phyloP scores from a whole-genome alignment of 257 asterid genomes.

The Solanum infundibuliforme region DNA sequence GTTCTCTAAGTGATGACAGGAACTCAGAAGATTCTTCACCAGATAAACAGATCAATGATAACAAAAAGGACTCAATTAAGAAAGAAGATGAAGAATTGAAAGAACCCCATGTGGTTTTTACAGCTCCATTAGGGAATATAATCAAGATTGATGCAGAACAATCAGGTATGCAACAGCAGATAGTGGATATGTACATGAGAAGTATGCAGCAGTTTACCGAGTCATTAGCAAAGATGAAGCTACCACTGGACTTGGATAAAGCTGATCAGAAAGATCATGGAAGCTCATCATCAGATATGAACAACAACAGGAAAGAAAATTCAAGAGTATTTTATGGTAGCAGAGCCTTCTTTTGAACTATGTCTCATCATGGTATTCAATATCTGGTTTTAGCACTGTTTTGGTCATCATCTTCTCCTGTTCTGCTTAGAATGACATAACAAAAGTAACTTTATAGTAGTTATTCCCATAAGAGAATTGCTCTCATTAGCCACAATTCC shows the following conservation, averaged over 20 bases:
- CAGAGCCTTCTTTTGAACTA: slow-evolving; percentile 55
- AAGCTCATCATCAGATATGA: slow-evolving; percentile 13
- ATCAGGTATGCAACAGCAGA: slow-evolving; percentile 53
- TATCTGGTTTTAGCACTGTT: background rate
- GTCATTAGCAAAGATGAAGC: slow-evolving; percentile 64
- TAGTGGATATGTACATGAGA: slow-evolving; percentile 69
- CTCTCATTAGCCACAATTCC: background rate
- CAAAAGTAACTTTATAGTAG: background rate
- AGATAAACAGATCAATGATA: background rate
- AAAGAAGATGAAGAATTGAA: slow-evolving; percentile 9
- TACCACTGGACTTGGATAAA: slow-evolving; percentile 45
- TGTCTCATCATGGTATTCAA: background rate
- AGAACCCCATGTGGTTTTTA: slow-evolving; percentile 5
- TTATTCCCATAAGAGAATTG: background rate
- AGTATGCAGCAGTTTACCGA: slow-evolving; percentile 78
- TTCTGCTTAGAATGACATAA: background rate
- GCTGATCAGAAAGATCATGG: slow-evolving; percentile 5
- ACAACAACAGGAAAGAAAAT: slow-evolving; percentile 32
- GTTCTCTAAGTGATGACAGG: slow-evolving; percentile 34
- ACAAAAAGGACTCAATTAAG: background rate
- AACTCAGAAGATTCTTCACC: slow-evolving; percentile 27
- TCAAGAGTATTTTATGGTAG: slow-evolving; percentile 76
- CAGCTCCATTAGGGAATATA: slow-evolving; percentile 21
- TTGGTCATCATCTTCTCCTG: background rate
- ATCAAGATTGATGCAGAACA: slow-evolving; percentile 36